Conservation (phyloP, 2,329 filamentous ascomycete genomes). For the Colletotrichum paranaense region DNA sequence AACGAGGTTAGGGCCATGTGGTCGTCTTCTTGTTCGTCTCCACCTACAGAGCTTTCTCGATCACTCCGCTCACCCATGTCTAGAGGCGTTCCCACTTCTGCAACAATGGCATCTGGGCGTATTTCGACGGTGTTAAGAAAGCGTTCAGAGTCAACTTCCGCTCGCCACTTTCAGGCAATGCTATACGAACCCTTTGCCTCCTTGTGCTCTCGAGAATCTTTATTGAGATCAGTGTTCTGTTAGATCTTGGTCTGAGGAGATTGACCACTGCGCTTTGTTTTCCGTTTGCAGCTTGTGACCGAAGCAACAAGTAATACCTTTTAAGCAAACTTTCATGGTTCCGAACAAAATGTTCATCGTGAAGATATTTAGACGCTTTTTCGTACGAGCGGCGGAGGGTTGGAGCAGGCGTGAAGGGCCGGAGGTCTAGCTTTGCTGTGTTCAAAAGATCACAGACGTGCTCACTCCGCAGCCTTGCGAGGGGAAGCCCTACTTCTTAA, state of each 20-base stretch:
- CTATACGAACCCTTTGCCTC: not conserved
- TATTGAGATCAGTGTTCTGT: not conserved
- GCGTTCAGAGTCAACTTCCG: not conserved
- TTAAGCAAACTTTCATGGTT: not conserved
- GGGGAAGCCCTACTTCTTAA: too few relatives aligned
- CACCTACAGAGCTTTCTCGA: not conserved
- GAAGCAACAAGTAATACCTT: not conserved
- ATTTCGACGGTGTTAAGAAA: not conserved
- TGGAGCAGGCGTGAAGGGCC: too few relatives aligned
- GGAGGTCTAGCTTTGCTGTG: too few relatives aligned
- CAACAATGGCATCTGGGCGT: rapidly evolving
- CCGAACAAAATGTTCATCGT: not conserved
- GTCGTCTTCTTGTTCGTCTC: not conserved
- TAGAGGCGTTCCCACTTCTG: not conserved
- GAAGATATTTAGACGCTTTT: not conserved
- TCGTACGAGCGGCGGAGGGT: rapidly evolving
- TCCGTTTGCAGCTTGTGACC: not conserved
- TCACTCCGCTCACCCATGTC: not conserved
- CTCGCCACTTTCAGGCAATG: not conserved
- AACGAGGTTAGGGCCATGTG: rapidly evolving
- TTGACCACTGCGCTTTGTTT: not conserved
- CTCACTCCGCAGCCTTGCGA: too few relatives aligned
- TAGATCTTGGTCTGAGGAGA: not conserved
- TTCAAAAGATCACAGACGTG: too few relatives aligned
- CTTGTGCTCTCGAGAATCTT: not conserved